phyloP scores from a whole-genome alignment of 192 early-diverging fungal species.

The Pecoramyces ruminantium region DNA sequence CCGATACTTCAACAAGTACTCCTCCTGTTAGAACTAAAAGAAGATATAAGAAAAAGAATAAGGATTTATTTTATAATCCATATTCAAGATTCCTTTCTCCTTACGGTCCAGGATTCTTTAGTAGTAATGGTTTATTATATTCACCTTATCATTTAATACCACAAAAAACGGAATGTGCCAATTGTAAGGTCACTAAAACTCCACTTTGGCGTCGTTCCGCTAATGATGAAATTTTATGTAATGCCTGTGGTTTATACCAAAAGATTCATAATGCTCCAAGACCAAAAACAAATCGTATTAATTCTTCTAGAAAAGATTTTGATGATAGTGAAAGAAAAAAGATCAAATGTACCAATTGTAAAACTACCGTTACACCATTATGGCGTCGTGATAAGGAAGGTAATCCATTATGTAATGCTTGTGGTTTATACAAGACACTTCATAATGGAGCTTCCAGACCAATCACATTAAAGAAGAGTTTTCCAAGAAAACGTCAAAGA shows the following conservation, averaged over 20 bases:
- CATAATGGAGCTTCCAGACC: constrained; percentile 21
- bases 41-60: background rate
- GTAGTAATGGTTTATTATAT: background rate
- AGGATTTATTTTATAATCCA: background rate
- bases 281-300: constrained; percentile 16
- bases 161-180: constrained; percentile 23
- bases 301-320: background rate
- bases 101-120: background rate
- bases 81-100: background rate
- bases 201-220: constrained; percentile 61
- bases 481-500: background rate
- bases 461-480: background rate
- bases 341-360: constrained; percentile 57
- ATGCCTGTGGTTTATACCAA: constrained; percentile 84
- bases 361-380: constrained; percentile 71
- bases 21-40: background rate
- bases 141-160: constrained; percentile 1
- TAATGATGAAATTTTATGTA: constrained; percentile 58
- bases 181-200: constrained; percentile 49
- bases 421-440: constrained; percentile 79
- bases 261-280: constrained; percentile 59
- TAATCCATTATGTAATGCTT: constrained; percentile 89
- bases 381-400: constrained; percentile 88
- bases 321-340: background rate
- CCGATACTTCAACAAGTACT: too few relatives aligned